Base-by-base conservation (phyloP, 148 eudicot species). In the Camellia japonica region DNA sequence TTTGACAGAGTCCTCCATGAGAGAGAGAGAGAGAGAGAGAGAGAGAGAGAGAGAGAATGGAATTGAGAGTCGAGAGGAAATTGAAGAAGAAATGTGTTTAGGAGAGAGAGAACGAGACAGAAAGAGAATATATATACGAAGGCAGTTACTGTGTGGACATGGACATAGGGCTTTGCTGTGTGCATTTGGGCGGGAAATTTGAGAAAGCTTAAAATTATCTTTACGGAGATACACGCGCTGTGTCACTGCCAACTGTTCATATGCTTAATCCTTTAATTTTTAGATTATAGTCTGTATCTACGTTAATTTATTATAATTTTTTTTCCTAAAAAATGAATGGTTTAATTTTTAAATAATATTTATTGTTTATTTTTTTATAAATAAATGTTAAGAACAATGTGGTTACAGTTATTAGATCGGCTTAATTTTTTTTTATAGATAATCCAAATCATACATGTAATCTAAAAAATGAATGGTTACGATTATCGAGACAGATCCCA, bases 1-100 rank as follows among this genome's bases (percentile, higher is more conserved):
- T 20, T 79, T 88, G 10, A 55, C 82, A 19, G 90, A 49, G 67
- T 88, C 92, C 60, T 89, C 94, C 92, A 91, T 91, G 38, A 42
- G 51, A 15, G 13, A 38, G 23, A 62, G 62, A 80, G 73, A 15
- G 13, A 38, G 23, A 62, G 13, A 11, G 23, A 8, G 62, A 80
- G 73, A 30, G 41, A 61, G 80, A 68, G 66, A 69, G 49, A 43
- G 61, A 38, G 54, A 79, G 66, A 60, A 66, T 12, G 3, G 7
- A 20, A 16, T 60, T 5, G 55, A 49, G 59, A 7, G 19, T 60
- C 0, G 55, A 49, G 59, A 7, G 14, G 30, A 68, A 44, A 61
- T 15, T 11, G 47, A 30, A 30, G 67, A 49, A 58, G 76, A 30
- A n/a, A 9, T 6, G 30, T 11, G 8, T 18, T 3, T 7, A 30